Base-by-base conservation (phyloP, 2,329 filamentous ascomycete genomes). In the Tolypocladium amazonense region DNA sequence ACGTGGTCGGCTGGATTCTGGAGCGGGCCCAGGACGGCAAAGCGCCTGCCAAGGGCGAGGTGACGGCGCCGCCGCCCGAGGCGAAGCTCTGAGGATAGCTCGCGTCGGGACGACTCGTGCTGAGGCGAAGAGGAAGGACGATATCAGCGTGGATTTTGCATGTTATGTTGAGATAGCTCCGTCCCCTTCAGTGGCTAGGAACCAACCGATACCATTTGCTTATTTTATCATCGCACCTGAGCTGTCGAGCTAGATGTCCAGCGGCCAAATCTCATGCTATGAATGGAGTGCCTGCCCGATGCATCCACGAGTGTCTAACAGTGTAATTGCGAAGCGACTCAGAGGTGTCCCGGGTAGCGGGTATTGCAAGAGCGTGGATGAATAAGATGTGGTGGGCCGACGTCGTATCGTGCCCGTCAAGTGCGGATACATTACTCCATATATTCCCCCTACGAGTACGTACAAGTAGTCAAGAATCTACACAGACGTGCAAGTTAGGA, bases 1-100 rank as follows among this genome's bases (percentile, higher is more conserved):
- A 90, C 69, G 77, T 90, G 6, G 79, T 76, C 4, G 79, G 83
- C 61, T 92, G 88, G 87, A 84, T 91, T 59, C 68, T 89, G 61
- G 77, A 77, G 65, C 72, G 73, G 56, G 63, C 62, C 53, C 60
- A 61, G 5, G 57, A 54, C 54, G 54, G 37, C 23, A 41, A 56
- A 7, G 12, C 35, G 37, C 8, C 47, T 58, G 47, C 25, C 14
- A 35, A 35, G 2, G 30, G 15, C 12, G 39, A 52, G 55, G 63
- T 50, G 43, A 14, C 43, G 39, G 18, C 35, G 65, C 63, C 57
- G 15, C 60, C 64, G 45, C 59, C 68, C 1, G 70, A 70, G 58
- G 66, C 75, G 8, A 79, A 77, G 70, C 68, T 79, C 45, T 79
- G 68, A 66, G n/a, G 8, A 35, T 43, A 1, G 39, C 39, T 11